Base-by-base conservation (phyloP, 2,329 filamentous ascomycete genomes). In the Cladosporium sp. region DNA sequence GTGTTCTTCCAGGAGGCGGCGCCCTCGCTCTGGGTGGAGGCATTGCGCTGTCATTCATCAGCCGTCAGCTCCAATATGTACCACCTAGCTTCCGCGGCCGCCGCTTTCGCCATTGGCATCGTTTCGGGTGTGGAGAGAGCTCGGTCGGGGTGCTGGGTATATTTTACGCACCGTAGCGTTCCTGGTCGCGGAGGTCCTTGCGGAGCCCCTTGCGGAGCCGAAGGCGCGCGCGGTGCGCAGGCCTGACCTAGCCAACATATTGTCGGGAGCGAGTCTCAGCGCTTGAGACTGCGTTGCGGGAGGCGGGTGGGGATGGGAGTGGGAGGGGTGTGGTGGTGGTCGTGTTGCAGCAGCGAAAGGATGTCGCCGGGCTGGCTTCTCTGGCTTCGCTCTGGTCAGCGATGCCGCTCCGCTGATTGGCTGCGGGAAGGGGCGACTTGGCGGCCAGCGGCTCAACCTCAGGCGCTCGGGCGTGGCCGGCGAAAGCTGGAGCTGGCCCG, bases 221-320 rank as follows among this genome's bases (percentile, higher is more conserved):
- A 90, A 81, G 70, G 86, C 81, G 83, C 90, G 90, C 83, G 87
- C 82, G 74, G 87, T 84, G 80, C 89, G 89, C 81, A 95, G 78
- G 77, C 84, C 84, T 77, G 90, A 89, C 82, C 90, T 87, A 78
- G 89, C 87, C 82, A 96, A 85, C 92, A 97, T 96, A 72, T 74
- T 86, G 80, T n/a, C 44, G 45, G 34, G n/a, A 60, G 57, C 55
- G 52, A 51, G 58, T 54, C 63, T 65, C 62, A 65, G 64, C 64
- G 56, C 64, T 66, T 66, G 62, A 65, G 64, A 58, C 58, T 58
- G 56, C 58, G 72, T 74, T 86, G 80, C 14, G 37, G 44, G 34
- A 16, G 59, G 57, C 55, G 52, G 49, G 58, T 54, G 22, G 37
- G 38, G 40, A 22, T 45, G 33, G 53, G 45, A 18, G 41, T 44